Evolutionary conservation across 495 filamentous ascomycete genomes (phyloP).

Genomic region (Annulohypoxylon stygium): DNA sequence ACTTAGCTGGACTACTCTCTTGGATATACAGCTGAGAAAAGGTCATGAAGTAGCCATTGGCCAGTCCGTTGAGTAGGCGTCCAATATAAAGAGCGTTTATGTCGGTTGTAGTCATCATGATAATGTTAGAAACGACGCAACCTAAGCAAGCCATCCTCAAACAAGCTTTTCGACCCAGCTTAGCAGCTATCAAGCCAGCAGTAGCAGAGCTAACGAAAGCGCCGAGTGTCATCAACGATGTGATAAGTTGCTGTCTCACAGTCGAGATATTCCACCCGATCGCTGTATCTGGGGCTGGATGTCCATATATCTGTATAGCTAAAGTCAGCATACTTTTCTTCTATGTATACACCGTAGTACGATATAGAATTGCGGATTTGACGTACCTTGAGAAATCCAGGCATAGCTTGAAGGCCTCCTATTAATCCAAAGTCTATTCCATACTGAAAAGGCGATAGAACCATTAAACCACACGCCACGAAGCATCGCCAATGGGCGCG

Average conservation of each 20-base stretch:
- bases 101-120: constrained; percentile 62
- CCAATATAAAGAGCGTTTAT: constrained; percentile 61
- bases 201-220: constrained; percentile 61
- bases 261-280: constrained; percentile 62
- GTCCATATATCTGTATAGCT: constrained; percentile 41
- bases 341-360: background rate
- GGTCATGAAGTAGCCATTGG: constrained; percentile 62
- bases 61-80: constrained; percentile 60
- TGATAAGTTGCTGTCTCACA: constrained; percentile 60
- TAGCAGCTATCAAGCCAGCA: constrained; percentile 58
- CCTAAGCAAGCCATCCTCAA: constrained; percentile 57
- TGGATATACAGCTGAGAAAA: constrained; percentile 62
- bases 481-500: constrained; percentile 50
- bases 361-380: too few relatives aligned
- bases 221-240: constrained; percentile 63
- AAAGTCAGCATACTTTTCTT: constrained; percentile 4
- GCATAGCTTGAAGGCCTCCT: constrained; percentile 67
- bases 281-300: constrained; percentile 49
- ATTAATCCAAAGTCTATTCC: constrained; percentile 66
- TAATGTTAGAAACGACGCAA: constrained; percentile 57
- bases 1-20: constrained; percentile 58
- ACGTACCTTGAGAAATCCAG: constrained; percentile 58
- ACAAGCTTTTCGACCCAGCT: constrained; percentile 56
- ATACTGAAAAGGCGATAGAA: constrained; percentile 65
- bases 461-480: constrained; percentile 55